phyloP scores from a whole-genome alignment of 192 early-diverging fungal genomes.

The Neocallimastix lanati region DNA sequence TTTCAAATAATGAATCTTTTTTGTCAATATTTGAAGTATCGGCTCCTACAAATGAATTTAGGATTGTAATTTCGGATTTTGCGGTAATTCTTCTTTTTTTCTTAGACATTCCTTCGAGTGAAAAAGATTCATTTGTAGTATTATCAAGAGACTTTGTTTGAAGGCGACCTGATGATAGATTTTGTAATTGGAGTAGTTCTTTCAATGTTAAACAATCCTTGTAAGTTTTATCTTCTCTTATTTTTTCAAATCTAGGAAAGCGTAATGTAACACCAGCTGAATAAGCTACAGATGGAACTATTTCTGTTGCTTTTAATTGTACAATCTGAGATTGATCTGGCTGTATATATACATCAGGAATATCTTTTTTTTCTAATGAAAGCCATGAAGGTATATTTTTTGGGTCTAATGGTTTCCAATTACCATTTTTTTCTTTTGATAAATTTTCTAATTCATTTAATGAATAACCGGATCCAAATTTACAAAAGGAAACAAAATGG shows the following conservation, averaged over 20 bases:
- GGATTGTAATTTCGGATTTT: constrained; percentile 3
- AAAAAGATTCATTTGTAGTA: not conserved
- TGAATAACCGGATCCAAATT: constrained; percentile 50
- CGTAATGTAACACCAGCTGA: constrained; percentile 46
- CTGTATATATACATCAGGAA: constrained; percentile 48
- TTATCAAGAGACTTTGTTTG: not conserved
- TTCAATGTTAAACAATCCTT: not conserved
- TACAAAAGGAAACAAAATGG: constrained; percentile 32
- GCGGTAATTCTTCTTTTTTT: not conserved
- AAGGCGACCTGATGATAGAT: constrained; percentile 2
- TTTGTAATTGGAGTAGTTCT: not conserved
- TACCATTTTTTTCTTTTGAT: constrained; percentile 20
- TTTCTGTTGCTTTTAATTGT: constrained; percentile 46
- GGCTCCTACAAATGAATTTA: constrained; percentile 11
- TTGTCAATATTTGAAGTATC: constrained; percentile 19
- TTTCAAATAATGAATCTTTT: constrained; percentile 34
- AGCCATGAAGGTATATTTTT: constrained; percentile 25
- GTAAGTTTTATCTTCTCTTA: constrained; percentile 45
- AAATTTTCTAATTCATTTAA: constrained; percentile 37
- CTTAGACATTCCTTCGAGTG: not conserved
- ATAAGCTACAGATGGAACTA: constrained; percentile 30
- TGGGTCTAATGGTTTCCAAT: constrained; percentile 22
- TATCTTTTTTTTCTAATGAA: constrained; percentile 29
- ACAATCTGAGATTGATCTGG: constrained; percentile 44
- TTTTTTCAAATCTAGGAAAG: constrained; percentile 50